phyloP scores from a whole-genome alignment of 768 basidiomycete genomes.

The Boletus sensibilis region DNA sequence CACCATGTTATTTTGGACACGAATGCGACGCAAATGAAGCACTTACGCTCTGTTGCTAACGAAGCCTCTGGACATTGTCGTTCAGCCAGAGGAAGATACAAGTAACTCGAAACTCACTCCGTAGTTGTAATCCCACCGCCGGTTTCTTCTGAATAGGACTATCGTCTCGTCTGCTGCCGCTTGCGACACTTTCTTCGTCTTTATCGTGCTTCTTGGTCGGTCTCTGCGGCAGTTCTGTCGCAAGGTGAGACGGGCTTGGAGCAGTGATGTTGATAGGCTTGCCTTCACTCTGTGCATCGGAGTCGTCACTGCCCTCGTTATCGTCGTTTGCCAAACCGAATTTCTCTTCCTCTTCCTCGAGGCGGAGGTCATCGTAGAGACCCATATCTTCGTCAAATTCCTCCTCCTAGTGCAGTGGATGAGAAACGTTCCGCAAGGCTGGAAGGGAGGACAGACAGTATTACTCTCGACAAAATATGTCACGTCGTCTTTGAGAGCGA shows the following conservation, averaged over 20 bases:
- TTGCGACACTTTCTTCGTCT: slow-evolving; percentile 74
- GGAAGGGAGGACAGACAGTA: slow-evolving; percentile 57
- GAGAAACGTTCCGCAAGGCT: slow-evolving; percentile 15
- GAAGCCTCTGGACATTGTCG: slow-evolving; percentile 55
- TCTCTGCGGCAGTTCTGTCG: slow-evolving; percentile 61
- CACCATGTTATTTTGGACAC: slow-evolving; percentile 4
- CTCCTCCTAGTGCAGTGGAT: slow-evolving; percentile 66
- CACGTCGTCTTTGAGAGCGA: slow-evolving; percentile 88
- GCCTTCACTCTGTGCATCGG: slow-evolving; percentile 75
- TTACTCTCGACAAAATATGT: slow-evolving; percentile 96
- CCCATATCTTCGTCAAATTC: slow-evolving; percentile 97
- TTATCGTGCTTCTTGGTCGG: slow-evolving; percentile 67
- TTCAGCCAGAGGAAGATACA: slow-evolving; percentile 14
- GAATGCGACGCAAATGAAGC: neutral
- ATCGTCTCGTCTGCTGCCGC: slow-evolving; percentile 66
- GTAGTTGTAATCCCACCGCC: slow-evolving; percentile 54
- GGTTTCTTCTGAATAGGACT: slow-evolving; percentile 84
- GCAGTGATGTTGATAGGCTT: slow-evolving; percentile 4
- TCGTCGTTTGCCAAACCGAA: slow-evolving; percentile 75
- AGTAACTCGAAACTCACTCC: slow-evolving; percentile 56
- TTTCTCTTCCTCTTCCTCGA: slow-evolving; percentile 95
- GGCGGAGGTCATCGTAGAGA: slow-evolving; percentile 95
- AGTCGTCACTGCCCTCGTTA: slow-evolving; percentile 72
- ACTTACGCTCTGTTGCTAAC: slow-evolving; percentile 57
- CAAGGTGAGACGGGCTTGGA: neutral